Evolutionary conservation across 441 rosid genomes (phyloP).

Genomic region (Corymbia citriodora): DNA sequence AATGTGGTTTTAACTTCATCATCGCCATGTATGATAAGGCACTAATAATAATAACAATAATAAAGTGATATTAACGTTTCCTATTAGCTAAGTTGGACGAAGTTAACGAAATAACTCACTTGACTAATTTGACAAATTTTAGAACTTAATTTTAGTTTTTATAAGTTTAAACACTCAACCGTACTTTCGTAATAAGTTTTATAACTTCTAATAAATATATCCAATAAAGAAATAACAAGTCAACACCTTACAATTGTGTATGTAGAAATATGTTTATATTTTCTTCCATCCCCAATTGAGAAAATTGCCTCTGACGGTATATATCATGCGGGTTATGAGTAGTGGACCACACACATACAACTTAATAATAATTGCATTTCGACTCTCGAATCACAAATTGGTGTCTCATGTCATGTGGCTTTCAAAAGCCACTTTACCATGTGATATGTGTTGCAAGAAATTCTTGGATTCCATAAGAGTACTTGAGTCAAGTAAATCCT

Average conservation of each 20-base stretch:
- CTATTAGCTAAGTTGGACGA: too few relatives aligned
- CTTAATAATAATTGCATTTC: background rate
- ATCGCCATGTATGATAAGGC: too few relatives aligned
- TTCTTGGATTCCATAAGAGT: background rate
- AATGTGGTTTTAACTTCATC: fast-evolving
- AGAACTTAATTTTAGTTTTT: fast-evolving
- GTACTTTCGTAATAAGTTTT: fast-evolving
- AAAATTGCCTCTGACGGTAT: background rate
- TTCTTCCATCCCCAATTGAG: background rate
- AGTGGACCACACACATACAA: background rate
- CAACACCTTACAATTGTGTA: background rate
- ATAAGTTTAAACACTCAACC: fast-evolving
- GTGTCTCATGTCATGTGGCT: background rate
- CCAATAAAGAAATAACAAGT: background rate
- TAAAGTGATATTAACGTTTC: too few relatives aligned
- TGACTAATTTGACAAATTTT: too few relatives aligned
- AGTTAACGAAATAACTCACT: fast-evolving
- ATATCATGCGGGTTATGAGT: background rate
- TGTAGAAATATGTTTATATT: background rate
- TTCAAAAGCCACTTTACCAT: background rate
- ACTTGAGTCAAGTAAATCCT: background rate
- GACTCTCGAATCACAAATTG: background rate
- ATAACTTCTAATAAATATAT: background rate
- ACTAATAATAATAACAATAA: fast-evolving
- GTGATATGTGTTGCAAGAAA: background rate